Evolutionary conservation across 192 early-diverging fungal genomes (phyloP), one percentile per base, ranked within the genome.

Genomic region (Spinellus fusiger): DNA sequence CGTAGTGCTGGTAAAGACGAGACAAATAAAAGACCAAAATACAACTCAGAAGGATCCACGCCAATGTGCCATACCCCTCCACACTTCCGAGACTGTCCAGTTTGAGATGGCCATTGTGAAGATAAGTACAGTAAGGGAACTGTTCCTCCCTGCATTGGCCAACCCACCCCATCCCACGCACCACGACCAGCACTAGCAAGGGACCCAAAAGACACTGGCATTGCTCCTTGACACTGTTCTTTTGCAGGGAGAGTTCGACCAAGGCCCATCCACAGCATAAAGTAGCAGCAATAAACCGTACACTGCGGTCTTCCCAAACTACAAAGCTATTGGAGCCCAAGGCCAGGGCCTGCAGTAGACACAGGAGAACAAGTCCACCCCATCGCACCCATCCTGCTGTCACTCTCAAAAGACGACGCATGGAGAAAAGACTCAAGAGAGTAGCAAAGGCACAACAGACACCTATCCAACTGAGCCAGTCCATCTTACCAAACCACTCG

Each of bases 321-420:
- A 91, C 94, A 64, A 88, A 95, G 64, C 89, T 93, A 74, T 98
- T 93, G 6, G 94, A 96, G 0, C 82, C 84, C 47, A 92, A 88
- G 0, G 83, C 80, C 34, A 86, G 64, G 12, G 79, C 75, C 59
- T 90, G 87, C 13, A 83, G 49, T 26, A 84, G 49, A 23, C 77
- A 29, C 1, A 31, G 3, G 58, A 18, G 32, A 1, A 34, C 38
- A 47, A 22, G 27, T 67, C 69, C 15, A 16, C 29, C 29, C 10
- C 4, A 51, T 58, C 23, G 40, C 22, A 57, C 29, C 25, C n/a
- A 12, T 29, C 44, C 20, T 22, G 20, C 4, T 34, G 48, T 3
- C 16, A 26, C 32, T 27, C 18, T 38, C 1, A 4, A 25, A 32
- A 5, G 29, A 34, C 13, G 18, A 22, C 47, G 28, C 33, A 51